Percentiles rank a stretch among this genome's conserved stretches.
Conservation (phyloP, 257 asterid species). For the Lithospermum erythrorhizon region DNA sequence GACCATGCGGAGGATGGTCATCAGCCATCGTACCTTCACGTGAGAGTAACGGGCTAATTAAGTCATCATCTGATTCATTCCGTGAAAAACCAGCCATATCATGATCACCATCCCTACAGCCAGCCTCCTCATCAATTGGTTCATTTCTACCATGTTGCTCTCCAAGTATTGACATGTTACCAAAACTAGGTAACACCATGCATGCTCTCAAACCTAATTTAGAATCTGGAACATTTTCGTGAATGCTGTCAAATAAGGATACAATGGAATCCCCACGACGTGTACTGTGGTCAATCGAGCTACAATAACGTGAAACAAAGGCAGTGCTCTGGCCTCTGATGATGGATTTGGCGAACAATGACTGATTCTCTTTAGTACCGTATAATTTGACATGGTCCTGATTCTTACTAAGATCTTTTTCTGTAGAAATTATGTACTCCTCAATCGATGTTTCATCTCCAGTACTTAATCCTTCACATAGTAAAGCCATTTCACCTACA, state of each 20-base stretch:
- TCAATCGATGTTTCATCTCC: conserved; percentile 85
- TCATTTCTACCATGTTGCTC: conserved; percentile 43
- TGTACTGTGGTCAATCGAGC: conserved; percentile 41
- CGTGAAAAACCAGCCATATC: conserved; percentile 30
- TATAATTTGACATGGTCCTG: conserved; percentile 65
- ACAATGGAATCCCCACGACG: conserved; percentile 75
- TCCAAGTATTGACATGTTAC: conserved; percentile 65
- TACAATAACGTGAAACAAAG: conserved; percentile 66
- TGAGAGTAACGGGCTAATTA: conserved; percentile 74
- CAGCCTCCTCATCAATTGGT: conserved; percentile 63
- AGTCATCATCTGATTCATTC: conserved; percentile 52
- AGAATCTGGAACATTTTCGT: conserved; percentile 57
- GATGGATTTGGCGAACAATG: conserved; percentile 88
- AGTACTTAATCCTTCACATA: conserved; percentile 65
- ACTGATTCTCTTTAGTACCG: conserved; percentile 90
- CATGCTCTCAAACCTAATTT: conserved; percentile 51
- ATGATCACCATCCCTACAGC: conserved; percentile 31
- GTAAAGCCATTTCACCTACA: conserved; percentile 91
- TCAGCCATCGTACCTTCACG: conserved; percentile 42
- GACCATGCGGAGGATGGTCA: conserved; percentile 12
- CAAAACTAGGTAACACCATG: conserved; percentile 40
- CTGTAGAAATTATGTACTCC: conserved; percentile 75
- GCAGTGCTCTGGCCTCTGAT: conserved; percentile 54
- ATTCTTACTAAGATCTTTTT: conserved; percentile 40
- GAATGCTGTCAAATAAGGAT: conserved; percentile 83